phyloP scores from a whole-genome alignment of 331 rosid genomes.

The Prunus yedoensis region DNA sequence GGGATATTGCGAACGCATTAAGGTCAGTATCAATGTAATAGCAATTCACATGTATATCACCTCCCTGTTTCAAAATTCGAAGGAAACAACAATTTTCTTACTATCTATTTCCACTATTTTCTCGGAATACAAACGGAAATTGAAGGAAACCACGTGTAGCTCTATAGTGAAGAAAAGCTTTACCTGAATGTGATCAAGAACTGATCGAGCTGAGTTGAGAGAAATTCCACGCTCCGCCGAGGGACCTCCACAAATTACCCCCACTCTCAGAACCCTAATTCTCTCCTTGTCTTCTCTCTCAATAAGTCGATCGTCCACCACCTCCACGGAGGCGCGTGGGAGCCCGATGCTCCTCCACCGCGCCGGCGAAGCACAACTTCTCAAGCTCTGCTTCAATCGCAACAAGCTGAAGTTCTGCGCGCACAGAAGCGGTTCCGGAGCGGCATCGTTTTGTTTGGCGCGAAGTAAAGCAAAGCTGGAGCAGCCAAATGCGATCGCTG shows the following conservation, averaged over 20 bases:
- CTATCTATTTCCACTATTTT: neutral
- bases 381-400: slow-evolving; percentile 8
- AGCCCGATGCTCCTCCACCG: slow-evolving; percentile 9
- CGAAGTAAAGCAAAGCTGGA: slow-evolving; percentile 27
- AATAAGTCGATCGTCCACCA: slow-evolving; percentile 21
- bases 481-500: slow-evolving; percentile 29
- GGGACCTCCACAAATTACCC: slow-evolving; percentile 93
- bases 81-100: neutral
- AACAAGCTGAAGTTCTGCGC: slow-evolving; percentile 18
- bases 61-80: slow-evolving; percentile 58
- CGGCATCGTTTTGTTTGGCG: slow-evolving; percentile 1
- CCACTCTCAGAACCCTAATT: slow-evolving; percentile 59
- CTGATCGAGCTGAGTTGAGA: slow-evolving; percentile 92
- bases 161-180: neutral
- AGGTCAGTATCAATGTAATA: slow-evolving; percentile 74
- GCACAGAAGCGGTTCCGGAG: neutral
- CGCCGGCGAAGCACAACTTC: neutral
- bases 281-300: slow-evolving; percentile 27
- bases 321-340: slow-evolving; percentile 39
- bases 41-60: slow-evolving; percentile 76
- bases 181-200: slow-evolving; percentile 90
- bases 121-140: slow-evolving; percentile 12
- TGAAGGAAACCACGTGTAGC: neutral
- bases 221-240: slow-evolving; percentile 98
- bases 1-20: slow-evolving; percentile 80